These are phyloP conservation scores for Tetracentron sinense DNA, from an alignment of 164 flowering plant species.

Conservation along the genomic window DNA sequence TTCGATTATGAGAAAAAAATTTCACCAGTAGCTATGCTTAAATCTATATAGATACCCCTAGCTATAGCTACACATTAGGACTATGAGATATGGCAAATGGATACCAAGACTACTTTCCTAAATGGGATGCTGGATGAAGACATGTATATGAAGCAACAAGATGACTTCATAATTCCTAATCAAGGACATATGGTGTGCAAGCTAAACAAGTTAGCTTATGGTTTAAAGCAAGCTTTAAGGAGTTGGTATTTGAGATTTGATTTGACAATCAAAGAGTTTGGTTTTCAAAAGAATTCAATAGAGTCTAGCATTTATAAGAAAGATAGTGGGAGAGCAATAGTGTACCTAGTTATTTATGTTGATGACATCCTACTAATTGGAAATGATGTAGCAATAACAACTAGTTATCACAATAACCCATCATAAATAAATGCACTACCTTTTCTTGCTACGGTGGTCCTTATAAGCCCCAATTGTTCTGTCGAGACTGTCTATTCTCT, in stretches of 20 bases:
- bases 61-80: not conserved
- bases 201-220: too few relatives aligned
- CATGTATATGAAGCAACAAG: not conserved
- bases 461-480: too few relatives aligned
- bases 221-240: too few relatives aligned
- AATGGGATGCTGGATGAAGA: not conserved
- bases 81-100: too few relatives aligned
- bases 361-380: not conserved
- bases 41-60: not conserved
- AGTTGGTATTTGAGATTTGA: too few relatives aligned
- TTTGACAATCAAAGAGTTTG: not conserved
- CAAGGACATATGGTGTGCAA: not conserved
- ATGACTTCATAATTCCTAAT: too few relatives aligned
- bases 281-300: not conserved
- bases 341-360: not conserved
- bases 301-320: not conserved
- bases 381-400: not conserved
- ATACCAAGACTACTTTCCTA: too few relatives aligned
- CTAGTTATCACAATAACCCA: not conserved
- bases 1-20: too few relatives aligned
- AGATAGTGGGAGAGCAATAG: not conserved
- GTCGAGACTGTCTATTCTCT: too few relatives aligned
- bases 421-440: too few relatives aligned
- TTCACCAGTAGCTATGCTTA: not conserved
- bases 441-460: too few relatives aligned